Conservation (phyloP, 805 yeast species). For the Ogataea thermomethanolica region DNA sequence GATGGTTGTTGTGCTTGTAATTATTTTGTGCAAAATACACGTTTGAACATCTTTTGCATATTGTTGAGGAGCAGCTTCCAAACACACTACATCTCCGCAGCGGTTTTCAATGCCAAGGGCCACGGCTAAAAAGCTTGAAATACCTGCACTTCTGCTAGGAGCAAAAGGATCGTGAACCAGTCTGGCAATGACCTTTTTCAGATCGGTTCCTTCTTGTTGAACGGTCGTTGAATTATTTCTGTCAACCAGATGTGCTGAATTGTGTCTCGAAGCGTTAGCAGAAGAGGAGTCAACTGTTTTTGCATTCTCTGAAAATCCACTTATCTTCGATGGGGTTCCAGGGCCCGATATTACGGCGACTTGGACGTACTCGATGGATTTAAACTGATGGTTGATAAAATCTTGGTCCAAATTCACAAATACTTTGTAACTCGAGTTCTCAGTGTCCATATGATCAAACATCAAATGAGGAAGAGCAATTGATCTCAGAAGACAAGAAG, state of each 20-base stretch:
- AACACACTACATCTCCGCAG: slow-evolving; percentile 51
- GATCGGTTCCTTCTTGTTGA: slow-evolving; percentile 27
- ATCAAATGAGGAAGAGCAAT: slow-evolving; percentile 52
- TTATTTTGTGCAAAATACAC: slow-evolving; percentile 53
- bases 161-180: slow-evolving; percentile 38
- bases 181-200: slow-evolving; percentile 48
- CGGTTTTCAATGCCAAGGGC: slow-evolving; percentile 50
- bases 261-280: slow-evolving; percentile 8
- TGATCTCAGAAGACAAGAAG: slow-evolving; percentile 47
- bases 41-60: slow-evolving; percentile 13
- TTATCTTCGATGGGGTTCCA: slow-evolving; percentile 29
- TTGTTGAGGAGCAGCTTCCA: slow-evolving; percentile 40
- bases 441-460: slow-evolving; percentile 21
- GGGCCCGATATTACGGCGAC: slow-evolving; percentile 56
- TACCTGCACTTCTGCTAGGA: slow-evolving; percentile 41
- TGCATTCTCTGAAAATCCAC: slow-evolving; percentile 12
- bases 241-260: slow-evolving; percentile 13
- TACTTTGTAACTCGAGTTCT: slow-evolving; percentile 35
- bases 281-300: slow-evolving; percentile 3
- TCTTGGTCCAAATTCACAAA: slow-evolving; percentile 42
- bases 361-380: slow-evolving; percentile 41
- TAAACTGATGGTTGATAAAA: slow-evolving; percentile 29
- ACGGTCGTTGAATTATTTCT: slow-evolving; percentile 8
- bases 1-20: slow-evolving; percentile 38
- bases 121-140: slow-evolving; percentile 51